A percentile compares a stretch with the other conserved stretches of the same genome.
These are phyloP conservation scores for Blastobotrys attinorum DNA, from an alignment of 805 yeast species.

Conservation along the genomic window DNA sequence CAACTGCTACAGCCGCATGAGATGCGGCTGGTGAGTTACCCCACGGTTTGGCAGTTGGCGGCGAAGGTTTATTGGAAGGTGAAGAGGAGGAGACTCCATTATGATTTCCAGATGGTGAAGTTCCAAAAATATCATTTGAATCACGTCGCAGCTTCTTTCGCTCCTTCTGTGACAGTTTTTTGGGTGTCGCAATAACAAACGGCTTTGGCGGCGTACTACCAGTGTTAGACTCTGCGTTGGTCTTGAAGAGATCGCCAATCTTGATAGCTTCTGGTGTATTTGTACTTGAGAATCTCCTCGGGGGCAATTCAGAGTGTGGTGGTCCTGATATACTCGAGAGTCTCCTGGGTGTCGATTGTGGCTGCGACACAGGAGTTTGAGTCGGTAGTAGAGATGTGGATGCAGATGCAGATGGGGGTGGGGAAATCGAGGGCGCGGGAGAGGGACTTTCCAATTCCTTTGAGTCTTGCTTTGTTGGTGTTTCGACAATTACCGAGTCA, in stretches of 20 bases:
- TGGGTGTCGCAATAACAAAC: conserved; percentile 26
- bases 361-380: no score
- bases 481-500: no score
- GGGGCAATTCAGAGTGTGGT: no score
- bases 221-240: not conserved
- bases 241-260: not conserved
- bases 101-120: not conserved
- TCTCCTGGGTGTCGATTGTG: no score
- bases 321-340: no score
- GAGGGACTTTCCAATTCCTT: no score
- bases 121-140: not conserved
- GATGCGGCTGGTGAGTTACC: not conserved
- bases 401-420: no score
- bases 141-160: conserved; percentile 37
- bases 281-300: no score
- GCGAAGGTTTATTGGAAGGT: no score
- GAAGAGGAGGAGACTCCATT: not conserved
- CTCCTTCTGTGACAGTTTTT: conserved; percentile 56
- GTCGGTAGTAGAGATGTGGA: not conserved
- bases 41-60: conserved; percentile 5
- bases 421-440: no score
- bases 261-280: not conserved
- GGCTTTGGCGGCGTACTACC: not conserved
- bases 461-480: no score
- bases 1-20: not conserved